Conservation (phyloP, 257 asterid genomes). For the Mentha longifolia region DNA sequence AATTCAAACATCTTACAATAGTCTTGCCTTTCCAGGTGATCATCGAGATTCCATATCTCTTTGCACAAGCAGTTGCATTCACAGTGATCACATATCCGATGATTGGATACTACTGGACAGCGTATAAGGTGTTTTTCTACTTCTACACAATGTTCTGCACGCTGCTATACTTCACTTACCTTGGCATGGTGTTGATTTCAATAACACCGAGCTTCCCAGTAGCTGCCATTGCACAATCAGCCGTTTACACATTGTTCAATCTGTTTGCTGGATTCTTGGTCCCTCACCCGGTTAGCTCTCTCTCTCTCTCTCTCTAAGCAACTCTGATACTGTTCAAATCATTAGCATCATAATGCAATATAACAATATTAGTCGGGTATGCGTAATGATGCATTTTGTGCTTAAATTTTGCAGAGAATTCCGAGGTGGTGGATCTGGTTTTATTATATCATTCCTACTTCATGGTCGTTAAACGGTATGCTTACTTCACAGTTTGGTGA, state of each 20-base stretch:
- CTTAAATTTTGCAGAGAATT: slow-evolving; percentile 45
- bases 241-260: slow-evolving; percentile 55
- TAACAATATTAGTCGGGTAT: too few relatives aligned
- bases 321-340: too few relatives aligned
- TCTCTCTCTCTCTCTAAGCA: slow-evolving; percentile 7
- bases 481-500: slow-evolving; percentile 70
- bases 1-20: too few relatives aligned
- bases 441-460: slow-evolving; percentile 52
- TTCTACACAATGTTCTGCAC: slow-evolving; percentile 53
- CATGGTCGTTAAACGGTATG: slow-evolving; percentile 63
- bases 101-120: slow-evolving; percentile 61
- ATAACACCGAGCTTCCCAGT: slow-evolving; percentile 60
- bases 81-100: slow-evolving; percentile 60
- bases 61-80: slow-evolving; percentile 47
- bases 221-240: slow-evolving; percentile 57
- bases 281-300: slow-evolving; percentile 52
- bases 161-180: slow-evolving; percentile 53
- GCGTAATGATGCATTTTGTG: neutral
- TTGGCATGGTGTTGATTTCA: slow-evolving; percentile 63
- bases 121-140: slow-evolving; percentile 55
- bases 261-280: slow-evolving; percentile 62
- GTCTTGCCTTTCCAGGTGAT: slow-evolving; percentile 38
- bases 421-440: slow-evolving; percentile 76
- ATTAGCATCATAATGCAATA: too few relatives aligned
- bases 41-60: slow-evolving; percentile 58